Evolutionary conservation across 495 filamentous ascomycete genomes (phyloP), one percentile per base, ranked within the genome.

Genomic region (Talaromyces stipitatus): DNA sequence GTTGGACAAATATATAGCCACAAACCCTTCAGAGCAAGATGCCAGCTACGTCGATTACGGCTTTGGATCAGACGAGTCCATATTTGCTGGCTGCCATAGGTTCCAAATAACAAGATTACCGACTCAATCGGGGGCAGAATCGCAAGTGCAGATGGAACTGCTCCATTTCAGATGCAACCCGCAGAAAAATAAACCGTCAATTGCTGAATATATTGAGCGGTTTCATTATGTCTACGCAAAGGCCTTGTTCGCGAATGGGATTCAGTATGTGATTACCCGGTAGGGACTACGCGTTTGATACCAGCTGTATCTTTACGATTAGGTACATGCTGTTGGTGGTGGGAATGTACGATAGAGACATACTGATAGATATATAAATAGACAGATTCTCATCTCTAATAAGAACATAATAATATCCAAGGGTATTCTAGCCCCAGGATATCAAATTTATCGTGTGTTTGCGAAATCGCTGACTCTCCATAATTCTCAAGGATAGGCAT

Each of bases 211-310:
- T 41, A 16, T 61, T 11, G 52, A 57, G 47, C 24, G 51, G 53
- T 64, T 64, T 53, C 62, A 64, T 52, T 55, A 27, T 22, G 27
- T 56, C 8, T 64, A 64, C 59, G 60, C 58, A 16, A 64, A 60
- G 32, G n/a, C 56, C 27, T 33, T 64, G 30, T 64, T 64, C 28
- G 62, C 60, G 16, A 56, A 64, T 51, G 62, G 55, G 14, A 32
- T 62, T 12, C 62, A 57, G 29, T 52, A 56, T 14, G 12, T 64
- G 10, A 18, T 61, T n/a, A 28, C 9, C 8, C 8, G 12, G 20
- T 53, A 58, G 53, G 10, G 5, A 1, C 23, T 14, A 26, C 18
- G 22, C 14, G 10, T 2, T 46, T 48, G 14, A n/a, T 16, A 18
- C 36, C 6, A 9, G 5, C 0, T 9, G 36, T 41, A 16, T n/a